Evolutionary conservation across 2,329 filamentous ascomycete genomes (phyloP), one percentile per base, ranked within the genome.

Genomic region (Alternaria arbusti): DNA sequence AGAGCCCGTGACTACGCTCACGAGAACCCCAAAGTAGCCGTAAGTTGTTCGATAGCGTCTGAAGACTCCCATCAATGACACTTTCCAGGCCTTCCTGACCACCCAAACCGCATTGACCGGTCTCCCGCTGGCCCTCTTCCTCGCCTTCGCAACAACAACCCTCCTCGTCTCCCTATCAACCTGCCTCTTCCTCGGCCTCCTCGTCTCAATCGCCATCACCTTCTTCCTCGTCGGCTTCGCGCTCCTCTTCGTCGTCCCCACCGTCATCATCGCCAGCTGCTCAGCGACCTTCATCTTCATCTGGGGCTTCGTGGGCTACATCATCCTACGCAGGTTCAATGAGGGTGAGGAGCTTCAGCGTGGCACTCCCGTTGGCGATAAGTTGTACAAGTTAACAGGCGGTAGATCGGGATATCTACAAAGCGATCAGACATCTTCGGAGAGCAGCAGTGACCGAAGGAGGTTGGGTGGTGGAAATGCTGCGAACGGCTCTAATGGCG

Each of bases 141-240:
- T 86, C 59, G 82, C 86, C 70, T 93, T 94, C 82, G 84, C 86
- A 59, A 70, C 89, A 44, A 88, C 87, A 43, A 86, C 89, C 63
- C 79, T 90, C 66, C 78, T 89, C 65, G 86, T 93, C 76, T 86
- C 90, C 15, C 75, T 91, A 44, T 80, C 89, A 45, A 84, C 85
- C 28, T 89, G 89, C 12, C 72, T 92, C 43, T 66, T 88, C 17
- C 77, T 87, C 45, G 85, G 80, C 6, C 70, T 86, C 7, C 76
- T 87, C 5, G 82, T 79, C 17, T 85, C 85, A 3, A 73, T 86
- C 9, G 72, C 89, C 59, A 92, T 92, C 82, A 86, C 87, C 1
- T 84, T 91, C 51, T 89, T 91, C 82, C 90, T 88, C 83, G 85
- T 89, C 57, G 87, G 89, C 54, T 78, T 92, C 47, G 90, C 90